Percentiles rank a stretch among this genome's conserved stretches.
Evolutionary conservation across 2,329 filamentous ascomycete species (phyloP).

Genomic region (Claviceps citrina): DNA sequence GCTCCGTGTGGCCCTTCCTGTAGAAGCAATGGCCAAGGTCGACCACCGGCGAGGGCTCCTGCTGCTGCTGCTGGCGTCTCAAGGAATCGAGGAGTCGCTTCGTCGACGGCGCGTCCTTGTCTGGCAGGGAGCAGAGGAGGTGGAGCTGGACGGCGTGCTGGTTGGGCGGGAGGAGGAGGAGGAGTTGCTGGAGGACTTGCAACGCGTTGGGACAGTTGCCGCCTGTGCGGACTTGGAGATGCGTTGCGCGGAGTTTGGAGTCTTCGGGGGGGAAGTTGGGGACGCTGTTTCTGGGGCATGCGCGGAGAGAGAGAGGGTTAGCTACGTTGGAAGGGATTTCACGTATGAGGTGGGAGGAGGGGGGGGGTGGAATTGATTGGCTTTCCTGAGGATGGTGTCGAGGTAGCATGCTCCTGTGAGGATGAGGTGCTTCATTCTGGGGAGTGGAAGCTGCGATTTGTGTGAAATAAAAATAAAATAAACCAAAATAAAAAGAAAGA

Average conservation of each 20-base stretch:
- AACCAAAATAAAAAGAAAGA: too few species aligned
- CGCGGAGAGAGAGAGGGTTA: too few species aligned
- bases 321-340: not conserved
- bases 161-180: conserved; percentile 28
- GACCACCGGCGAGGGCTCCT: conserved; percentile 25
- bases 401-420: conserved; percentile 54
- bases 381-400: conserved; percentile 53
- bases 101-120: conserved; percentile 32
- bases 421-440: conserved; percentile 37
- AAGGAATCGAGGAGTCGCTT: conserved; percentile 40
- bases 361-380: too few species aligned
- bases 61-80: too few species aligned
- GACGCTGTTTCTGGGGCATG: conserved; percentile 29
- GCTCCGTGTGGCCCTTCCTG: conserved; percentile 34
- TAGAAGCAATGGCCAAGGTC: conserved; percentile 43
- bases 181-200: conserved; percentile 52
- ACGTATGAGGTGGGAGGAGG: too few species aligned
- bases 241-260: conserved; percentile 52
- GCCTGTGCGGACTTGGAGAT: conserved; percentile 44
- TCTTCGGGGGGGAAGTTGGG: conserved; percentile 55
- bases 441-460: too few species aligned
- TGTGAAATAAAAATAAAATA: too few species aligned
- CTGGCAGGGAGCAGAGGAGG: conserved; percentile 40
- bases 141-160: conserved; percentile 19
- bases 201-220: conserved; percentile 61